Evolutionary conservation across 768 basidiomycete genomes (phyloP).

Genomic region (Candolleomyces aberdarensis): DNA sequence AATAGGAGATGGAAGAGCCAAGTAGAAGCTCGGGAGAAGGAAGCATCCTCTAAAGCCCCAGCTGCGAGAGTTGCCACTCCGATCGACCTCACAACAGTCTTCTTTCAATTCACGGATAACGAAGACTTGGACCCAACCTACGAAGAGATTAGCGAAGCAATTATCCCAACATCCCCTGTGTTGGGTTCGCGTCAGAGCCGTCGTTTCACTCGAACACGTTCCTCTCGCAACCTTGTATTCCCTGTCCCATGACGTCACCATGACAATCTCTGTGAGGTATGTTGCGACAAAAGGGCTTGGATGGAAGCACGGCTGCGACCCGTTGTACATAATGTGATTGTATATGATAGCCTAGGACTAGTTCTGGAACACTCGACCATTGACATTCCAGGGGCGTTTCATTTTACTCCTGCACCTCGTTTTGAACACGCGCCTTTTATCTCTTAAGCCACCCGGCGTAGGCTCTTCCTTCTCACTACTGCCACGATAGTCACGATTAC

Average conservation of each 20-base stretch:
- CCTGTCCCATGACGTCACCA: slow-evolving; percentile 2
- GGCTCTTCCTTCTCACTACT: background rate
- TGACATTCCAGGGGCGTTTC: background rate
- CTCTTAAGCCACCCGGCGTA: background rate
- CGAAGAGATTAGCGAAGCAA: slow-evolving; percentile 20
- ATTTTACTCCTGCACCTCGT: background rate
- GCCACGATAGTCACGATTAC: background rate
- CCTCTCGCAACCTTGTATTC: background rate
- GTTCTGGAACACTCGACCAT: slow-evolving; percentile 1
- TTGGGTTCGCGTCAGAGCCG: background rate
- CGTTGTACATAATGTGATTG: background rate
- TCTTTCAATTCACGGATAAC: slow-evolving; percentile 15
- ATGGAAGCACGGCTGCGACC: background rate
- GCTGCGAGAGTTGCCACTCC: background rate
- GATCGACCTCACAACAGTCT: background rate
- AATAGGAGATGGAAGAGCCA: slow-evolving; percentile 13
- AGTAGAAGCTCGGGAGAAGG: background rate
- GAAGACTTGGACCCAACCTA: slow-evolving; percentile 19
- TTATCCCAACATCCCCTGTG: slow-evolving; percentile 16
- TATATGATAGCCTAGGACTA: background rate
- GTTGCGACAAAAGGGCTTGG: background rate
- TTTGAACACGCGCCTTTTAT: background rate
- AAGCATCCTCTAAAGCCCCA: background rate
- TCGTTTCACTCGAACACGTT: background rate
- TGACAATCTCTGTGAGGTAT: background rate